Base-by-base conservation (phyloP, 805 yeast species). In the Monosporozyma unispora region DNA sequence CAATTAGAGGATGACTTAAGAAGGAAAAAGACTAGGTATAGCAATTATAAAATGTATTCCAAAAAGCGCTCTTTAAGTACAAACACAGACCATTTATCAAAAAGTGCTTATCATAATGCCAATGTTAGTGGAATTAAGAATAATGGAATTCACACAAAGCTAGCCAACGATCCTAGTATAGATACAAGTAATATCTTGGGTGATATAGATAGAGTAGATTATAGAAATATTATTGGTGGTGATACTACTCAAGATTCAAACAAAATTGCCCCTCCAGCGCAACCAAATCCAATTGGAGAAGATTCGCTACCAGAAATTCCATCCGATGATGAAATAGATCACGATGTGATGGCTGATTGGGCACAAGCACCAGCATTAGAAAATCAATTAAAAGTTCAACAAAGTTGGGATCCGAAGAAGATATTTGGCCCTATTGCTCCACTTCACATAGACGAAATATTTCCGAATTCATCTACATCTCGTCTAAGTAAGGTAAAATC, bases 361-460 rank as follows among this genome's bases (percentile, higher is more conserved):
- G 87, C 86, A 2, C 70, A 73, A 49, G 74, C 84, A 1, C 82
- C 85, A 4, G 76, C 74, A 50, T 62, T 81, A 47, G 71, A 73
- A 41, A 68, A 70, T 28, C 68, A 73, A 33, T 65, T 81, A 37
- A 53, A 66, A 22, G 59, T 65, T 21, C 77, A 74, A 51, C 83
- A 80, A 59, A 62, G 61, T 27, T 68, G 82, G 52, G 82, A 87
- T 58, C 90, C 93, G 0, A 79, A 74, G 52, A 62, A 72, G 18
- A 76, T 87, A 1, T 87, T 88, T 68, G 96, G 95, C 0, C 82
- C 85, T 6, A 76, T 84, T 29, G 84, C 85, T 0, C 81, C 81
- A 2, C 68, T 85, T 50, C 77, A 80, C 47, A 79, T 83, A 69
- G 87, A 80, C 48, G 87, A 81, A 53, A 78, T 85, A 3, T 87